Base-by-base conservation (phyloP, 2,329 filamentous ascomycete species). In the Rhinocladiella similis region DNA sequence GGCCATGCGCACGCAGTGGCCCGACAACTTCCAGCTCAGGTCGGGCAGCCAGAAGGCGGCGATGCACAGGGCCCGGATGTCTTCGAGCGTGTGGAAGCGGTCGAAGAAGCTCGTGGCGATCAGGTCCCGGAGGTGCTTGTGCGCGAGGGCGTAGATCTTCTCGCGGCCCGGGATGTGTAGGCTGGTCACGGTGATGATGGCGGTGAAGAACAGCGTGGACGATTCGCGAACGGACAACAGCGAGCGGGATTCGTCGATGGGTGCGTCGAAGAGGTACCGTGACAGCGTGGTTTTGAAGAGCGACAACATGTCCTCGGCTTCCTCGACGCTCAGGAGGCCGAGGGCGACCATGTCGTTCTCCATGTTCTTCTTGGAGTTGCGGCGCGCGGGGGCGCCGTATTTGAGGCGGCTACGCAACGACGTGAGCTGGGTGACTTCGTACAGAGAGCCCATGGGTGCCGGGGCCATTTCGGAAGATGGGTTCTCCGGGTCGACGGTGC, bases 21-120 rank as follows among this genome's bases (percentile, higher is more conserved):
- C 83, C 0, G 81, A 83, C 0, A 86, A 72, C 62, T 82, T 85
- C 81, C 83, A 85, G 3, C 81, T 84, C 18, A 85, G 72, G 57
- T 86, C 83, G 3, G 81, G 82, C 0, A 86, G 73, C 84, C 83
- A 86, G 62, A 85, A 86, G 0, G 83, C 79, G 0, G 81, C 83
- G 3, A 86, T 78, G 41, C 81, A 84, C 36, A 86, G 75, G 3
- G 81, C 83, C 1, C 83, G 76, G 19, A 86, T 76, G 53, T 83
- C 79, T 53, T 86, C 83, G 16, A 83, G 69, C 20, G 77, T 80
- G 54, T 84, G 80, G 27, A 82, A 79, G 19, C 81, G 75, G 14
- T 81, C 80, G 60, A 86, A 80, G 68, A 84, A 82, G 51, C 81
- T 82, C 13, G 72, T 77, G 1, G 81, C 80, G 41, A 85, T 79